Evolutionary conservation across 306 rosid genomes (phyloP).

Genomic region (Casuarina cunninghamiana): DNA sequence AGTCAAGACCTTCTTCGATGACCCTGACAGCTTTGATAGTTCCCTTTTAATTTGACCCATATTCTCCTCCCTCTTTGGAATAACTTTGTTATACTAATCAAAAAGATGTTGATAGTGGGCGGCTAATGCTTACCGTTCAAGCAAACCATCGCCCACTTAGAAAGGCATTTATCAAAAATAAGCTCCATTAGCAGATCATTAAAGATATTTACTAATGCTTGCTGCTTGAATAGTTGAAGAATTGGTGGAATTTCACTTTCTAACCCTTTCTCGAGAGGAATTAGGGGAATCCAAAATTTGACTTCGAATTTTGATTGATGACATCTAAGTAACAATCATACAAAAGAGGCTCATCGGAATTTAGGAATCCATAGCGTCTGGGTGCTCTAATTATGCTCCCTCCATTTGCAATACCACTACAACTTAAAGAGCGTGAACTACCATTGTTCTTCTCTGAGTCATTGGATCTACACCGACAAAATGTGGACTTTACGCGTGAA

Average conservation of each 20-base stretch:
- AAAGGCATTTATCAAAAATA: neutral
- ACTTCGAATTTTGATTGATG: neutral
- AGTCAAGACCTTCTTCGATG: neutral
- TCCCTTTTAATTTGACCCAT: neutral
- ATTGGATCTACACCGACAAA: neutral
- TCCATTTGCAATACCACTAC: neutral
- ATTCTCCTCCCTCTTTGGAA: constrained; percentile 25
- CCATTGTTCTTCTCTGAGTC: too few species aligned
- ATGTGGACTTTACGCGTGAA: neutral
- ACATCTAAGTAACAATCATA: neutral
- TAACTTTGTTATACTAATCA: constrained; percentile 12
- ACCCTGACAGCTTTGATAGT: constrained; percentile 37
- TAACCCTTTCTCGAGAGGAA: neutral
- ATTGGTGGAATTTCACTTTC: neutral
- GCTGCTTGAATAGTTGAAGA: neutral
- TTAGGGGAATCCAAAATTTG: neutral
- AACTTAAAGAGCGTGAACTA: neutral
- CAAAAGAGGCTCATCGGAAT: too few species aligned
- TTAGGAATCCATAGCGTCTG: too few species aligned
- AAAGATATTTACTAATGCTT: neutral
- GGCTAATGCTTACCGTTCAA: constrained; percentile 25
- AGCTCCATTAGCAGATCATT: constrained; percentile 12
- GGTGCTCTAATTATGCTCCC: neutral
- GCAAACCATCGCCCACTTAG: constrained; percentile 4
- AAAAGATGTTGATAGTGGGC: constrained; percentile 14